phyloP scores from a whole-genome alignment of 768 basidiomycete genomes.

The Boletus speciosus region DNA sequence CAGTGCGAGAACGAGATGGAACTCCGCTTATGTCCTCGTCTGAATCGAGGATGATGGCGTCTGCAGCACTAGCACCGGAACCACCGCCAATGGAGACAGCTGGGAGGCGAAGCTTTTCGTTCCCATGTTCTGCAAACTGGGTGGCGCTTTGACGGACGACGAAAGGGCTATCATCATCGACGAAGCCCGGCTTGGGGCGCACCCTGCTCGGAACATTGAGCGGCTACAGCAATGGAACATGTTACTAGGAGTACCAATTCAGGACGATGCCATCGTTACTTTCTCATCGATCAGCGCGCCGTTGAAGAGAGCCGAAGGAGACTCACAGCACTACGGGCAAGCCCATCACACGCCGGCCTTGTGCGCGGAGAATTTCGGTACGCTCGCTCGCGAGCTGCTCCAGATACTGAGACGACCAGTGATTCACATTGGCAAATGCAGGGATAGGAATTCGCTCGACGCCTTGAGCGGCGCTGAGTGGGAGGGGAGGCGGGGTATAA shows the following conservation, averaged over 20 bases:
- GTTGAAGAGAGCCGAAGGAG: background rate
- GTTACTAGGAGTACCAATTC: constrained; percentile 24
- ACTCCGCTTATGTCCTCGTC: constrained; percentile 11
- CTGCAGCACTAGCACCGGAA: constrained; percentile 10
- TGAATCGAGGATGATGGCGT: constrained; percentile 23
- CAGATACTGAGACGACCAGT: constrained; percentile 9
- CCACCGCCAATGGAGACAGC: background rate
- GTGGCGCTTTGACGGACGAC: background rate
- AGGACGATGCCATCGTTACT: constrained; percentile 29
- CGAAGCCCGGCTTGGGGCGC: constrained; percentile 2
- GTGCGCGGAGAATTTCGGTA: constrained; percentile 12
- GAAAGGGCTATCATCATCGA: background rate
- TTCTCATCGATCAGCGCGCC: constrained; percentile 5
- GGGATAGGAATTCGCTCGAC: constrained; percentile 28
- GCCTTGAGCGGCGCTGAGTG: constrained; percentile 20
- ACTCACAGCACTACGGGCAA: constrained; percentile 27
- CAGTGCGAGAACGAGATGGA: background rate
- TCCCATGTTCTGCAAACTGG: background rate
- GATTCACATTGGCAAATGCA: constrained; percentile 7
- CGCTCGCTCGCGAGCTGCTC: constrained; percentile 18
- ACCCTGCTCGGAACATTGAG: constrained; percentile 19
- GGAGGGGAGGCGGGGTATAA: constrained; percentile 15
- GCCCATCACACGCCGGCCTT: constrained; percentile 24
- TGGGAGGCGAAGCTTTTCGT: background rate
- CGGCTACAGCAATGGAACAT: background rate